Percentiles rank a stretch among this genome's conserved stretches.
phyloP scores from a whole-genome alignment of 306 rosid genomes.

The Pterocarpus santalinus region DNA sequence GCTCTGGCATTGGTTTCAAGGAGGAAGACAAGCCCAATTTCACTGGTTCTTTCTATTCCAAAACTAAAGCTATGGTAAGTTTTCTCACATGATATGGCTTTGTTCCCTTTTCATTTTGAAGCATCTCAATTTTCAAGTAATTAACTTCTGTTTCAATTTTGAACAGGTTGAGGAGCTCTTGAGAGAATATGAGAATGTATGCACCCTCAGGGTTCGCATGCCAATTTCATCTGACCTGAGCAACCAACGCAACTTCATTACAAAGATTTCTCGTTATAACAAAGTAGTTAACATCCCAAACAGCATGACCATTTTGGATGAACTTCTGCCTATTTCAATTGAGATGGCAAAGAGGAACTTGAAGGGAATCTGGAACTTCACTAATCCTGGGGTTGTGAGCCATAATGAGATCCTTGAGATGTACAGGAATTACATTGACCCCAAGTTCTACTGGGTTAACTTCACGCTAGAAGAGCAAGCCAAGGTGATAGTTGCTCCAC shows the following conservation, averaged over 20 bases:
- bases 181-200: slow-evolving; percentile 83
- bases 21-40: slow-evolving; percentile 92
- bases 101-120: not conserved
- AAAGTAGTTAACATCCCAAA: slow-evolving; percentile 89
- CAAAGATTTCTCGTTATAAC: slow-evolving; percentile 85
- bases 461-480: slow-evolving; percentile 92
- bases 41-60: slow-evolving; percentile 84
- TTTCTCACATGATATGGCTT: too few relatives aligned
- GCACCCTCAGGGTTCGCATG: slow-evolving; percentile 92
- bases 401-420: slow-evolving; percentile 87
- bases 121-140: not conserved
- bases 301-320: slow-evolving; percentile 90
- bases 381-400: slow-evolving; percentile 90
- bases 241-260: slow-evolving; percentile 89
- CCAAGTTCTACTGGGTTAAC: slow-evolving; percentile 67
- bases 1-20: slow-evolving; percentile 84
- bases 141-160: slow-evolving; percentile 7
- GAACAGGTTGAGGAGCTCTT: slow-evolving; percentile 87
- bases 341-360: slow-evolving; percentile 89
- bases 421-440: slow-evolving; percentile 79
- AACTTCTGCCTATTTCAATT: slow-evolving; percentile 80
- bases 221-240: slow-evolving; percentile 86
- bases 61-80: slow-evolving; percentile 87
- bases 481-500: slow-evolving; percentile 83
- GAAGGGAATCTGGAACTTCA: slow-evolving; percentile 90